Base-by-base conservation (phyloP, 1,284 basidiomycete genomes). In the Pseudozyma sp. region DNA sequence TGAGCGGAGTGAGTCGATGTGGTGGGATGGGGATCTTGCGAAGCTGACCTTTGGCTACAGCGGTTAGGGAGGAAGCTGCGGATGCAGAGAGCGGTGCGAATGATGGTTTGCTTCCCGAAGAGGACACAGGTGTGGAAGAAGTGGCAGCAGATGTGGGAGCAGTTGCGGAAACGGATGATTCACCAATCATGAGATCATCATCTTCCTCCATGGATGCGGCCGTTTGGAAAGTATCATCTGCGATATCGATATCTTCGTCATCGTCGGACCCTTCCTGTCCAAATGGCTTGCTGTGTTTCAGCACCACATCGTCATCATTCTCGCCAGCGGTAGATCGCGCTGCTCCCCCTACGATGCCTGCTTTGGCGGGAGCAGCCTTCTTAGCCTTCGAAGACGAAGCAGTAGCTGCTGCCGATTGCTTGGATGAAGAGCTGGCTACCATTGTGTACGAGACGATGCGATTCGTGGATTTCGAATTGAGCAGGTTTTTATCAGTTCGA, bases 1-100 rank as follows among this genome's bases (percentile, higher is more conserved):
- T 97, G 62, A 99, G 86, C 6, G 97, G 97, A 14, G 94, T 94
- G 92, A 98, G 94, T 53, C 96, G 90, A 85, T 99, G 97, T 8
- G 94, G 94, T 5, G 96, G 97, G 84, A 99, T 93, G 24, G 93
- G 88, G 78, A 99, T 90, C 49, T 79, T 81, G 51, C 81, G 75
- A 39, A 80, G 42, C 52, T 83, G 81, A 4, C 72, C 72, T 31
- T 75, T 75, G 50, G 75, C 60, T 5, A 77, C 70, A 1, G 70
- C 70, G 19, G 71, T 74, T 4, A 68, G 47, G 0, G 56, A 54
- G 0, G 63, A 39, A 3, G 49, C 29, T 1, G 68, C 54, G 5
- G 50, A 35, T 4, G 51, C 17, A 11, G 75, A 66, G 24, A 77
- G 57, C 8, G 69, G 67, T 17, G 46, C 11, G 48, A 76, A 76